Evolutionary conservation across 805 yeast species (phyloP).

Genomic region (Lipomyces chichibuensis): DNA sequence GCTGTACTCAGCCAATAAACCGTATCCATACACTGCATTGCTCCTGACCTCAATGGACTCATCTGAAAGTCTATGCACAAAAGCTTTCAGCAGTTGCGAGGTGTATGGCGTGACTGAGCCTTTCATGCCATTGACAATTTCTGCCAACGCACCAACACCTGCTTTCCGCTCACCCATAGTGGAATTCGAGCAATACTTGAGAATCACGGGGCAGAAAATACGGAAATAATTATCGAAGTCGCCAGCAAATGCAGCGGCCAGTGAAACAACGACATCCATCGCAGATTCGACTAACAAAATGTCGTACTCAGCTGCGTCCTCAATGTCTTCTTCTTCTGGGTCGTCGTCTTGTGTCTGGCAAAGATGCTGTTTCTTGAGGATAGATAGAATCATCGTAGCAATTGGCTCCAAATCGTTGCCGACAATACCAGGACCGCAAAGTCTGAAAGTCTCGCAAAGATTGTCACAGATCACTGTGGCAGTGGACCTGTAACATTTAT

Average conservation of each 20-base stretch:
- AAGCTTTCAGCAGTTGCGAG: conserved; percentile 69
- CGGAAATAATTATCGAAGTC: conserved; percentile 76
- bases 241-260: conserved; percentile 74
- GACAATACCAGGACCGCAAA: conserved; percentile 71
- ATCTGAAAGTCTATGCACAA: conserved; percentile 68
- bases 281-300: conserved; percentile 82
- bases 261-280: conserved; percentile 77
- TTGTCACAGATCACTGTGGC: conserved; percentile 77
- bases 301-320: conserved; percentile 46
- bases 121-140: conserved; percentile 76
- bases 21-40: conserved; percentile 95
- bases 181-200: conserved; percentile 60
- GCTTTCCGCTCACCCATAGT: conserved; percentile 76
- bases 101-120: conserved; percentile 62
- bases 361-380: conserved; percentile 80
- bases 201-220: conserved; percentile 67
- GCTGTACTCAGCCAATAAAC: conserved; percentile 63
- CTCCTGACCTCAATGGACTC: conserved; percentile 83
- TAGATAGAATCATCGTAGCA: conserved; percentile 68
- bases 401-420: conserved; percentile 64
- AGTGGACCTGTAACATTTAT: conserved; percentile 38
- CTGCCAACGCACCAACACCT: conserved; percentile 89
- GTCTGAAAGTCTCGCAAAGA: conserved; percentile 65
- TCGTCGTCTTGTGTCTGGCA: conserved; percentile 79
- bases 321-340: conserved; percentile 45